Base-by-base conservation (phyloP, 176 grass and related monocot species). In the Musa schizocarpa region DNA sequence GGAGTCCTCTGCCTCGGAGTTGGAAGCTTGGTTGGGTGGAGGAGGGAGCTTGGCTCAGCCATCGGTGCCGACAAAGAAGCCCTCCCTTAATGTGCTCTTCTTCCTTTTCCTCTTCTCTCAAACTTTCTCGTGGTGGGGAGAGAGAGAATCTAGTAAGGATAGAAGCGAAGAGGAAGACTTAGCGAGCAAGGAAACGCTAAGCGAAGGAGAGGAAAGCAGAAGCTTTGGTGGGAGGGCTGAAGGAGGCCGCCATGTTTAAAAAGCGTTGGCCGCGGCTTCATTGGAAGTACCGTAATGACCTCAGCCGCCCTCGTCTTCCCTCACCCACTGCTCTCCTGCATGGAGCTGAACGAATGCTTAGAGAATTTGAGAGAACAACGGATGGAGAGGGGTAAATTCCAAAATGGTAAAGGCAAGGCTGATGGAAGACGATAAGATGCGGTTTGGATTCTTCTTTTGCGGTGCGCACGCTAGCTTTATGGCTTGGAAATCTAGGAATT, bases 11-110 rank as follows among this genome's bases (percentile, higher is more conserved):
- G 12, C 10, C 1, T 56, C 16, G 54, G 10, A 56, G 8, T 68
- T 84, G 27, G 78, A 76, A 81, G 83, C 83, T 87, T 53, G 48
- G 9, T 6, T 1, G 62, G 57, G 72, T 79, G 78, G 69, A 96
- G 77, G 64, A 87, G 81, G 26, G 92, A 87, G 2, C 77, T 76
- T 23, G 77, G 77, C 84, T 83, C 78, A 73, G 89, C 89, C 92
- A 89, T 87, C 74, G 69, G 63, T 80, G 52, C 5, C 1, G 22
- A 71, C 70, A 54, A 52, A 64, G 71, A 77, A 43, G 34, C 34
- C 34, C 34, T 43, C 34, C 34, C 4, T 43, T 43, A 43, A 43
- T 43, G 34, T 43, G 64, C 23, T 76, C 53, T 43, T 63, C 63
- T 55, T 65, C 52, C 80, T 85, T 79, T 80, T 71, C 75, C 74